Base-by-base conservation (phyloP, 345 rosid genomes). In the Populus alba region DNA sequence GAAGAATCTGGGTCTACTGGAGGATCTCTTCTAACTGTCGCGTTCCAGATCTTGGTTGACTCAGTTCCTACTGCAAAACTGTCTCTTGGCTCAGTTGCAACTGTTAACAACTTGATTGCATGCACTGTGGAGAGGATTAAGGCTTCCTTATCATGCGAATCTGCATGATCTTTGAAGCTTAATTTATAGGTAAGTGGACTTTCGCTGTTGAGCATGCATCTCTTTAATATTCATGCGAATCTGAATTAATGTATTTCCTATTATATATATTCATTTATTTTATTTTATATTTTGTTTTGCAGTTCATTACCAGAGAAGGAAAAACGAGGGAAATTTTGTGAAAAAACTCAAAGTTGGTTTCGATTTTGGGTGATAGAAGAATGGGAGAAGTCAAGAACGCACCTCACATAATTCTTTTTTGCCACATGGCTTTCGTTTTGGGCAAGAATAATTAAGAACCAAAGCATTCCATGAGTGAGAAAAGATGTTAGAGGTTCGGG, bases 321-420 rank as follows among this genome's bases (percentile, higher is more conserved):
- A 76, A 77, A 78, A 73, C 62, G 43, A 51, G 62, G 65, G 41
- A 39, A 57, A 72, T 72, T 62, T 43, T 51, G 27, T 45, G 80
- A 66, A 29, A 2, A 70, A 71, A 81, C 37, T 65, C 5, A 37
- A 23, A 37, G 25, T 7, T 22, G 55, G 39, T 23, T 23, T 25
- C 12, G 62, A 61, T 83, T 87, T 84, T 68, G 81, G 79, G 20
- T 71, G 17, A 61, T 38, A 85, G 81, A 74, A 33, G 20, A 43
- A 61, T 77, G 87, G 86, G 85, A 82, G 88, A 82, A 93, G 97
- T 93, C 97, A 89, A 94, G 98, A 94, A 85, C 98, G 98, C 91
- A 94, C 98, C 98, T 92, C 80, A 66, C 75, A 88, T 78, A 90
- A 73, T 87, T 86, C 87, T 84, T 75, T n/a, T 70, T 83, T 51